phyloP scores from a whole-genome alignment of 345 rosid genomes.

The Pseudoturritis turrita region DNA sequence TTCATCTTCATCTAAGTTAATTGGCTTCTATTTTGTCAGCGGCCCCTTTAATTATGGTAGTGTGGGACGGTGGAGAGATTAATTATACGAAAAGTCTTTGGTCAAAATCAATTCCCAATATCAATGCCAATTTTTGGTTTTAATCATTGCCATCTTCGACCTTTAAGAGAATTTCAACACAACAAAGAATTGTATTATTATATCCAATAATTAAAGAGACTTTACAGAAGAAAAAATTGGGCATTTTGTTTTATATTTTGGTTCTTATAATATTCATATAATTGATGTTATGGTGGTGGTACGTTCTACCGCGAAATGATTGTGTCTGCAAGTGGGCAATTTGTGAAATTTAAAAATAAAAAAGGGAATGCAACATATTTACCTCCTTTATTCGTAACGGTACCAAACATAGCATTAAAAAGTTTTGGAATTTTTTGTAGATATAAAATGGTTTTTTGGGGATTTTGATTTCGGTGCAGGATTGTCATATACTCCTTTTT shows the following conservation, averaged over 20 bases:
- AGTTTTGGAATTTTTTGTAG: constrained; percentile 4
- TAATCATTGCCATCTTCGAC: constrained; percentile 30
- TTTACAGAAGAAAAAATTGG: background rate
- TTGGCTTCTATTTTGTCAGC: constrained; percentile 21
- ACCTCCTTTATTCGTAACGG: constrained; percentile 21
- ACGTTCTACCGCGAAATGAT: constrained; percentile 63
- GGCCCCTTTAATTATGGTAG: constrained; percentile 19
- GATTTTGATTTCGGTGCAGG: background rate
- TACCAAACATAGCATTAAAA: constrained; percentile 24
- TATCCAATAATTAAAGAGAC: constrained; percentile 19
- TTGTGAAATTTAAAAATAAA: constrained; percentile 22
- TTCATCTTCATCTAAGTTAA: background rate
- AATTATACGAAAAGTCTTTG: constrained; percentile 23
- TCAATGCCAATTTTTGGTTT: constrained; percentile 21
- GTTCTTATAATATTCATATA: constrained; percentile 9
- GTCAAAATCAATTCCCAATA: constrained; percentile 28
- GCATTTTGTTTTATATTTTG: background rate
- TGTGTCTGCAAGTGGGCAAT: constrained; percentile 61
- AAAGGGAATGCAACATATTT: constrained; percentile 23
- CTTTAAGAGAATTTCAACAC: constrained; percentile 13
- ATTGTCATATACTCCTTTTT: background rate
- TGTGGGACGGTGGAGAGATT: constrained; percentile 29
- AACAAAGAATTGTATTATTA: constrained; percentile 9
- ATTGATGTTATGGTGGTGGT: constrained; percentile 25
- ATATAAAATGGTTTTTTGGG: background rate